Percentiles rank a stretch among this genome's conserved stretches.
These are phyloP conservation scores for Niveomyces coronatus DNA, from an alignment of 2,329 filamentous ascomycete genomes.

Conservation along the genomic window DNA sequence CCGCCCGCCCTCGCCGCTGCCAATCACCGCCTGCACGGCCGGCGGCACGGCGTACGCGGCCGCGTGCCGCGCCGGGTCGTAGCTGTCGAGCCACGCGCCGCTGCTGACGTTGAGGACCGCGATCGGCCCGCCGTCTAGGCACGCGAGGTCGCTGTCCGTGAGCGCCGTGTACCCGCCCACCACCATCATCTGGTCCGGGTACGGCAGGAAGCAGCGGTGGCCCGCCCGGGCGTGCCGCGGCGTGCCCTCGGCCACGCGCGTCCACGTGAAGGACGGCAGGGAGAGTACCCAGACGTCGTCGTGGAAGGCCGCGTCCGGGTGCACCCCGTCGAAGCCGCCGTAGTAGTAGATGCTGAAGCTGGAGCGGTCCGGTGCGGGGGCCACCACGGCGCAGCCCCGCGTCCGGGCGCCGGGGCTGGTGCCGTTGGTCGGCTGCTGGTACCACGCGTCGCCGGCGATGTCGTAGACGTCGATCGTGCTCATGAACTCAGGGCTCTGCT, in stretches of 20 bases:
- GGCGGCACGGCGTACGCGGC: slow-evolving; percentile 61
- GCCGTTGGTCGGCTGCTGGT: slow-evolving; percentile 54
- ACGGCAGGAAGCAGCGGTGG: slow-evolving; percentile 64
- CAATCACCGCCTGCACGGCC: slow-evolving; percentile 53
- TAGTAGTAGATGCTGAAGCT: slow-evolving; percentile 82
- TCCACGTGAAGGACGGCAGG: slow-evolving; percentile 74
- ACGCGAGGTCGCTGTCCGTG: slow-evolving; percentile 22
- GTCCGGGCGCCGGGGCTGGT: slow-evolving; percentile 47
- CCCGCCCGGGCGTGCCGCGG: slow-evolving; percentile 52
- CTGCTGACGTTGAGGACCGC: slow-evolving; percentile 65
- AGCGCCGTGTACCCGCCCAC: slow-evolving; percentile 53
- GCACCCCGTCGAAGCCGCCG: slow-evolving; percentile 56
- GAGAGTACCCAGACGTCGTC: slow-evolving; percentile 76
- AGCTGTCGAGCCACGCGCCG: slow-evolving; percentile 58
- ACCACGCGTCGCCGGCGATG: slow-evolving; percentile 57
- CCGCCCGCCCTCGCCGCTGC: slow-evolving; percentile 53
- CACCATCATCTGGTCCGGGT: slow-evolving; percentile 71
- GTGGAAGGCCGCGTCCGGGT: slow-evolving; percentile 27
- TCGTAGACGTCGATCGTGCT: slow-evolving; percentile 68
- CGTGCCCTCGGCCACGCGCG: slow-evolving; percentile 38
- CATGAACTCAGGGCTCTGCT: slow-evolving; percentile 61
- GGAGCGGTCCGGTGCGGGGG: slow-evolving; percentile 57
- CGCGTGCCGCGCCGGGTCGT: slow-evolving; percentile 53
- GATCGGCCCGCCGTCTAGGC: slow-evolving; percentile 42
- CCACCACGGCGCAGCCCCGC: slow-evolving; percentile 64